These are phyloP conservation scores for Agarophyton chilense DNA, from an alignment of 23 red algal species.

Conservation along the genomic window DNA sequence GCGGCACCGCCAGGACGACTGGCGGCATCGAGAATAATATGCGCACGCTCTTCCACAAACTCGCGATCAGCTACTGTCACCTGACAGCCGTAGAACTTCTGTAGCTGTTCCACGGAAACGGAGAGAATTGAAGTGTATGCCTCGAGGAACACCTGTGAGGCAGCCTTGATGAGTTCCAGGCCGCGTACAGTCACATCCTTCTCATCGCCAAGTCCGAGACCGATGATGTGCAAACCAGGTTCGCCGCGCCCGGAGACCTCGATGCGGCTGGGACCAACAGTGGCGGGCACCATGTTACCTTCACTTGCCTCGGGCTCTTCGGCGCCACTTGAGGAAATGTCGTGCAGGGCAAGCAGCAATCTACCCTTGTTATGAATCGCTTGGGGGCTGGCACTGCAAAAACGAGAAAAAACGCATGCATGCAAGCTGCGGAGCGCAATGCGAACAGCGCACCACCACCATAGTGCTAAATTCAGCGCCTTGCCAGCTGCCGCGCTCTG, in stretches of 20 bases:
- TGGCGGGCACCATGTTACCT: slow-evolving; percentile 34
- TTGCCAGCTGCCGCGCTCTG: too few species aligned
- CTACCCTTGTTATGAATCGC: too few species aligned
- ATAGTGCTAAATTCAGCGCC: neutral
- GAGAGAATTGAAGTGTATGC: slow-evolving; percentile 92
- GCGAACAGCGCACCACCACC: neutral
- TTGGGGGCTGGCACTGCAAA: neutral
- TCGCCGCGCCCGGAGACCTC: neutral
- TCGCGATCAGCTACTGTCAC: slow-evolving; percentile 93
- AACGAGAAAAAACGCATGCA: neutral
- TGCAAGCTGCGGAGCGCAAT: too few species aligned
- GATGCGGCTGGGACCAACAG: neutral
- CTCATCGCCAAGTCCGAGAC: slow-evolving; percentile 96
- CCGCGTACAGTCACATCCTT: slow-evolving; percentile 93
- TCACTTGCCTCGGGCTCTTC: too few species aligned
- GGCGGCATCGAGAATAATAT: slow-evolving; percentile 67
- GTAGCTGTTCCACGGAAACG: slow-evolving; percentile 25
- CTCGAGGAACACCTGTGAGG: slow-evolving; percentile 86
- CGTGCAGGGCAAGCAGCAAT: too few species aligned
- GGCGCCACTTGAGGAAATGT: too few species aligned
- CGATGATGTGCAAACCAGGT: slow-evolving; percentile 81
- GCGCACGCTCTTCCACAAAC: slow-evolving; percentile 84
- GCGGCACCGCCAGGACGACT: slow-evolving; percentile 70
- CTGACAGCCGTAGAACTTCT: slow-evolving; percentile 71
- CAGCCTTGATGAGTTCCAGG: slow-evolving; percentile 61